Conservation (phyloP, 176 grass and related monocot genomes). For the Musa troglodytarum region DNA sequence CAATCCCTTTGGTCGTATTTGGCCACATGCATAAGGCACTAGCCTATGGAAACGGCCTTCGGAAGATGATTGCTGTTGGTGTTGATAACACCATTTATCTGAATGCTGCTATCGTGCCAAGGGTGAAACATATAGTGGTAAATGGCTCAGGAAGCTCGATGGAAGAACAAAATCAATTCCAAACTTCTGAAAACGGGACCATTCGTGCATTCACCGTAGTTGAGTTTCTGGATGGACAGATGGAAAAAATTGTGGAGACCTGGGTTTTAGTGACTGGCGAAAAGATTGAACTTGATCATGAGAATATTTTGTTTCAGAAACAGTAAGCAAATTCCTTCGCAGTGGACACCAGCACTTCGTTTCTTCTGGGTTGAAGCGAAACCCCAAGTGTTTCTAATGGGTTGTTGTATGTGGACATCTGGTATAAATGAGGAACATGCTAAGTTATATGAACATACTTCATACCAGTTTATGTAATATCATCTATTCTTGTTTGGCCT, state of each 20-base stretch:
- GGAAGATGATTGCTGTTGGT: constrained; percentile 65
- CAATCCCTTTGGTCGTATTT: constrained; percentile 71
- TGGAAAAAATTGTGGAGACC: constrained; percentile 64
- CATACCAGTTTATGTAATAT: too few relatives aligned
- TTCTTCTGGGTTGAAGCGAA: not conserved
- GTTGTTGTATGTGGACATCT: too few relatives aligned
- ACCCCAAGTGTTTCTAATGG: too few relatives aligned
- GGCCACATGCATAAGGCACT: constrained; percentile 93
- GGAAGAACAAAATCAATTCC: constrained; percentile 17
- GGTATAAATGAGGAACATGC: too few relatives aligned
- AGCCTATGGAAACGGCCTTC: constrained; percentile 45
- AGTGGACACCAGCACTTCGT: not conserved
- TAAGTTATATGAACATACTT: too few relatives aligned
- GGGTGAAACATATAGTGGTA: constrained; percentile 35
- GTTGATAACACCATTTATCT: constrained; percentile 52
- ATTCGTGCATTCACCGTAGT: constrained; percentile 49
- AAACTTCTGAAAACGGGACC: constrained; percentile 27
- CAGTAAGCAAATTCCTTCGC: constrained; percentile 10
- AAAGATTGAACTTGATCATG: constrained; percentile 47
- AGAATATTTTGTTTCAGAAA: constrained; percentile 46
- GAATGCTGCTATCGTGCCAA: constrained; percentile 78
- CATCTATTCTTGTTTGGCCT: too few relatives aligned
- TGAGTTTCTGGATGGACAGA: constrained; percentile 38
- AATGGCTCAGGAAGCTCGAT: constrained; percentile 4
- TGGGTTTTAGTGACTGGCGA: constrained; percentile 52